Evolutionary conservation across 352 stramenopile genomes (phyloP), one percentile per base, ranked within the genome.

Genomic region (Globisporangium parvum): DNA sequence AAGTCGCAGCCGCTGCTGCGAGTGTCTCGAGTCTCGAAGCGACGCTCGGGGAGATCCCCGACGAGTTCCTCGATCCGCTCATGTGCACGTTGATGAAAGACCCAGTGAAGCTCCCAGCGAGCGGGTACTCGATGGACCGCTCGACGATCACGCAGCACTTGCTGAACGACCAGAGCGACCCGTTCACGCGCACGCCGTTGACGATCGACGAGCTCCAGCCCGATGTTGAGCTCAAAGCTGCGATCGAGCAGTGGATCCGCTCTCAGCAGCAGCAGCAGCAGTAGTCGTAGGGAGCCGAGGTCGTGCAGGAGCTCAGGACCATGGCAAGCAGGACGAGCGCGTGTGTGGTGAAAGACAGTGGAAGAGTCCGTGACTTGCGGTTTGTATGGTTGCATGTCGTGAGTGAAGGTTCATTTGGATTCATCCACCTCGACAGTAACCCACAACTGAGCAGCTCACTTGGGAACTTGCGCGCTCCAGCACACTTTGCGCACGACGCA

Each of bases 61-160:
- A 98, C 44, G 93, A 98, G 63, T 99, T 98, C 63, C 62, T 98
- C 51, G 95, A 98, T 63, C 93, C 93, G 51, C 73, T 99, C 15
- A 78, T 98, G 62, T 96, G 77, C 58, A 96, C 92, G 20, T 78
- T 98, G 31, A 99, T 99, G 96, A 91, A 85, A 53, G 95, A 98
- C 76, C 96, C 96, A 11, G 95, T 99, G 21, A 55, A 86, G 23
- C 71, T 99, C 9, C 95, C 96, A 3, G 73, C 69, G 24, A 98
- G 91, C 57, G 84, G 84, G 10, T 85, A 95, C 60, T 74, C 88
- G 55, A 95, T 98, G 62, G 96, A 98, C 63, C 78, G 93, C 24
- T 77, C 87, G 15, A 97, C 91, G 11, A 99, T 99, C 64, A 89
- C 85, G 49, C 96, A 98, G 67, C 95, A 98, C 73, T 71, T 99